Percentiles rank a stretch among this genome's conserved stretches.
These are phyloP conservation scores for Endoconidiophora laricicola DNA, from an alignment of 2,329 filamentous ascomycete genomes.

Conservation along the genomic window DNA sequence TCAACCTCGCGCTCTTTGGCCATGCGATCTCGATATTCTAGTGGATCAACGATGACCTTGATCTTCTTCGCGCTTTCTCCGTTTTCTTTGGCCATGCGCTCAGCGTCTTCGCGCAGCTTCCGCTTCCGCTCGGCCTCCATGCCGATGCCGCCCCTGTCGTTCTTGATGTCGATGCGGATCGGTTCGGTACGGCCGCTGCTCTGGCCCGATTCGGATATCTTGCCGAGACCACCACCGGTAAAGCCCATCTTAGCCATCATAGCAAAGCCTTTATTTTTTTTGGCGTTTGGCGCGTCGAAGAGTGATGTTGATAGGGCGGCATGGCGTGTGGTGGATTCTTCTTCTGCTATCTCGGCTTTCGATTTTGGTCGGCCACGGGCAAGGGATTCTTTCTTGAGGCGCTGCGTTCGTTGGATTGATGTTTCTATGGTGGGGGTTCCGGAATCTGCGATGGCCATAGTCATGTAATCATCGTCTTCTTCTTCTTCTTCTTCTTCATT, in stretches of 20 bases:
- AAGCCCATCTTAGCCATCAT: conserved; percentile 99
- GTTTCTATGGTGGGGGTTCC: conserved; percentile 33
- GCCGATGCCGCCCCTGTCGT: conserved; percentile 69
- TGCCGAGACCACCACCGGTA: conserved; percentile 58
- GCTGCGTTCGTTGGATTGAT: conserved; percentile 36
- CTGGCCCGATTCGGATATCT: conserved; percentile 26
- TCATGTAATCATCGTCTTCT: conserved; percentile 93
- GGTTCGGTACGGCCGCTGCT: conserved; percentile 36
- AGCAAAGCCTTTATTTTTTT: conserved; percentile 68
- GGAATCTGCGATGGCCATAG: conserved; percentile 66
- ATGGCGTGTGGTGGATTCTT: conserved; percentile 57
- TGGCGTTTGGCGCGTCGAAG: conserved; percentile 37
- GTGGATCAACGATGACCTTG: conserved; percentile 32
- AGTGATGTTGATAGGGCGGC: conserved; percentile 59
- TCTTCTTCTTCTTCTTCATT: conserved; percentile 29
- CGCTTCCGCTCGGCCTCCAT: conserved; percentile 70
- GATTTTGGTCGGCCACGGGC: conserved; percentile 53
- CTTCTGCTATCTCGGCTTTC: conserved; percentile 65
- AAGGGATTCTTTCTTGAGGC: conserved; percentile 46
- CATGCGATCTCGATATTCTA: conserved; percentile 57
- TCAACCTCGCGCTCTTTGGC: conserved; percentile 52
- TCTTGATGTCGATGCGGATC: conserved; percentile 58
- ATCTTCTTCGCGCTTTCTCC: conserved; percentile 38
- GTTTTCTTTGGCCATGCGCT: conserved; percentile 25
- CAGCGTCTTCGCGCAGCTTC: conserved; percentile 38